Percentiles rank a stretch among this genome's conserved stretches.
phyloP scores from a whole-genome alignment of 1,284 basidiomycete species.

The Rhizoctonia solani region DNA sequence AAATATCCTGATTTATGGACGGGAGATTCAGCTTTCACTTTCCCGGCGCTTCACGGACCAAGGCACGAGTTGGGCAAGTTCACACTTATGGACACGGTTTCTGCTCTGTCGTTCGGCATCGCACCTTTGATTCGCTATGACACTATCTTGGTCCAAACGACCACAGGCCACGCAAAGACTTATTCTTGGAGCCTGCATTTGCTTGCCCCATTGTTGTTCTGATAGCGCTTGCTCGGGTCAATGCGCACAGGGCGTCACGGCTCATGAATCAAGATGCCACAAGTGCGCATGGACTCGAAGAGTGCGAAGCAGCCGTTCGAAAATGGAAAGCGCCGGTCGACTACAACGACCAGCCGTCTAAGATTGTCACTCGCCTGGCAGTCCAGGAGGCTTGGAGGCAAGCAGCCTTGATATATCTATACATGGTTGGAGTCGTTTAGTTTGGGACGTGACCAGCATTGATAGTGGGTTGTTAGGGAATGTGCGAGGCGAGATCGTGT shows the following conservation, averaged over 20 bases:
- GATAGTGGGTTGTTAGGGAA: neutral
- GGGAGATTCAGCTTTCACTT: neutral
- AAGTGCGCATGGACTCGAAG: neutral
- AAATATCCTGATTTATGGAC: neutral
- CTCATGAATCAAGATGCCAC: neutral
- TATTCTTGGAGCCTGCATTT: constrained; percentile 3
- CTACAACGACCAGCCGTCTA: neutral
- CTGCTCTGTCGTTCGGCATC: neutral
- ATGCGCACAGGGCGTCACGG: neutral
- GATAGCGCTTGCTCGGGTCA: constrained; percentile 1
- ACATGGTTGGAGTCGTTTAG: constrained; percentile 4
- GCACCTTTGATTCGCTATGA: constrained; percentile 1
- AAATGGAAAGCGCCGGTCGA: neutral
- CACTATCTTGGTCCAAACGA: neutral
- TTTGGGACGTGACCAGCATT: neutral
- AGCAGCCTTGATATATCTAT: neutral
- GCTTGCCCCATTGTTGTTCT: constrained; percentile 6
- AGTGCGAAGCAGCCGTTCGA: neutral
- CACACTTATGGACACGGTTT: neutral
- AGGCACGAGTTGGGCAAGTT: neutral
- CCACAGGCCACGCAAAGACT: neutral
- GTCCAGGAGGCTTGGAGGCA: constrained; percentile 11
- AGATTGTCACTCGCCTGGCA: neutral
- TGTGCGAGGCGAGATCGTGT: constrained; percentile 4
- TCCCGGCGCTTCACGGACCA: neutral